Evolutionary conservation across 139 green algal species (phyloP).

Genomic region (Micractinium sp.): DNA sequence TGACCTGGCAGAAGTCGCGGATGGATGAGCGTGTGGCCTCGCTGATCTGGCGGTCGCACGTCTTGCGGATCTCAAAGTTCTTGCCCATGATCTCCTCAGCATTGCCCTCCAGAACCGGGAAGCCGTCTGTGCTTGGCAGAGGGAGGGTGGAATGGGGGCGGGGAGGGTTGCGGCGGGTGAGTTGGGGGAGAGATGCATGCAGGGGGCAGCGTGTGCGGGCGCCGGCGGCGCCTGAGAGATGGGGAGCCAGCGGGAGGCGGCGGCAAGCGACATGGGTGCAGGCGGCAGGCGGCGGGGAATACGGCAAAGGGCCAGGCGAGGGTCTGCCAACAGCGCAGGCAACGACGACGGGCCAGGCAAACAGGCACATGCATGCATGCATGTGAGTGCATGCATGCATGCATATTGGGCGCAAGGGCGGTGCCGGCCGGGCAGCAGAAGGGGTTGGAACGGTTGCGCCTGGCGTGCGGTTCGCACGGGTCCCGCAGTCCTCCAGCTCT

Average conservation of each 20-base stretch:
- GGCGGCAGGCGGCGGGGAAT: not conserved
- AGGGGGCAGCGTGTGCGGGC: not conserved
- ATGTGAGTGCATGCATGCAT: not conserved
- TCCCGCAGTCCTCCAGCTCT: too few relatives aligned
- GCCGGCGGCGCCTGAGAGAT: too few relatives aligned
- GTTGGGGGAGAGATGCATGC: not conserved
- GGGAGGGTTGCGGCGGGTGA: not conserved
- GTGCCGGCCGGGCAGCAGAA: not conserved
- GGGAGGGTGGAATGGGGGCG: not conserved
- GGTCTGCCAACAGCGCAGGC: not conserved
- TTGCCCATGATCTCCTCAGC: constrained; percentile 72
- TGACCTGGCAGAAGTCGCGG: constrained; percentile 68
- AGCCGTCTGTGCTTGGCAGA: constrained; percentile 59
- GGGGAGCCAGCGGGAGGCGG: too few relatives aligned
- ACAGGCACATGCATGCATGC: not conserved
- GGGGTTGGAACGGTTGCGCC: too few relatives aligned
- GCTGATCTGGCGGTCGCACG: constrained; percentile 62
- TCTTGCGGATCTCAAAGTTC: constrained; percentile 74
- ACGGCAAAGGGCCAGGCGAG: not conserved
- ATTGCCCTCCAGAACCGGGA: constrained; percentile 79
- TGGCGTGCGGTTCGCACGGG: too few relatives aligned
- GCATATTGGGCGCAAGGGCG: not conserved
- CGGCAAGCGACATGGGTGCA: not conserved
- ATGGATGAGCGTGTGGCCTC: constrained; percentile 70
- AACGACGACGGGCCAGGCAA: not conserved